phyloP scores from a whole-genome alignment of 2,329 filamentous ascomycete species.

The Beauveria australis region DNA sequence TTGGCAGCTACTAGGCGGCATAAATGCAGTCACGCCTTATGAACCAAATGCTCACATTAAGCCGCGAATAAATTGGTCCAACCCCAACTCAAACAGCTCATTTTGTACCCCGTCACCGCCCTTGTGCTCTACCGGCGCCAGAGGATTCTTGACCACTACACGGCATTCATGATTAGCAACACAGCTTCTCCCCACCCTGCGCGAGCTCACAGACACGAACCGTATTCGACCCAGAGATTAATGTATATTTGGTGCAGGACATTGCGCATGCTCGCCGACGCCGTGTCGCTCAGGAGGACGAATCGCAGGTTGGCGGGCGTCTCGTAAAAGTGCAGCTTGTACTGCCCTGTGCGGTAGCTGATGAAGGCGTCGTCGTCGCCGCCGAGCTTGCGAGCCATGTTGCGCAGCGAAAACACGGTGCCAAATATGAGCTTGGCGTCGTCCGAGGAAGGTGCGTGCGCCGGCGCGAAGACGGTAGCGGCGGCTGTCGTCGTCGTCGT shows the following conservation, averaged over 20 bases:
- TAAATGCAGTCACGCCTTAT: neutral
- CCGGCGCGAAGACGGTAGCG: constrained; percentile 15
- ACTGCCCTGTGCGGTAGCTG: constrained; percentile 84
- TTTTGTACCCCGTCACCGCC: constrained; percentile 62
- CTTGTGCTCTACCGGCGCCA: constrained; percentile 61
- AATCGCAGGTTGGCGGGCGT: constrained; percentile 93
- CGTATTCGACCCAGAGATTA: constrained; percentile 94
- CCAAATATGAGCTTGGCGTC: constrained; percentile 97
- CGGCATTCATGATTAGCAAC: neutral
- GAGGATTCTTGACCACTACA: constrained; percentile 61
- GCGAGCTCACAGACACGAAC: constrained; percentile 37
- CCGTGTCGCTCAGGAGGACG: constrained; percentile 90
- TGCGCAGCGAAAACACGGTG: constrained; percentile 89
- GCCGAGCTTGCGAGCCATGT: constrained; percentile 93
- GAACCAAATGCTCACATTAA: constrained; percentile 38
- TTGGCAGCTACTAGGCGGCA: neutral
- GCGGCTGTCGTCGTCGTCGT: neutral
- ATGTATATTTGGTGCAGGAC: constrained; percentile 98
- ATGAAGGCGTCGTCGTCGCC: constrained; percentile 93
- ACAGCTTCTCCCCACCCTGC: neutral
- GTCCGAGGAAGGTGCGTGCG: constrained; percentile 46
- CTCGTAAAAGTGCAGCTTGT: constrained; percentile 99
- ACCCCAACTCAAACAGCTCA: constrained; percentile 60
- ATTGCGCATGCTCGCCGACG: constrained; percentile 81
- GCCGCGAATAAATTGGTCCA: constrained; percentile 70